Percentiles rank a stretch among this genome's conserved stretches.
These are phyloP conservation scores for Stephanocyclus meneghinianus DNA, from an alignment of 352 stramenopile genomes.

Conservation along the genomic window DNA sequence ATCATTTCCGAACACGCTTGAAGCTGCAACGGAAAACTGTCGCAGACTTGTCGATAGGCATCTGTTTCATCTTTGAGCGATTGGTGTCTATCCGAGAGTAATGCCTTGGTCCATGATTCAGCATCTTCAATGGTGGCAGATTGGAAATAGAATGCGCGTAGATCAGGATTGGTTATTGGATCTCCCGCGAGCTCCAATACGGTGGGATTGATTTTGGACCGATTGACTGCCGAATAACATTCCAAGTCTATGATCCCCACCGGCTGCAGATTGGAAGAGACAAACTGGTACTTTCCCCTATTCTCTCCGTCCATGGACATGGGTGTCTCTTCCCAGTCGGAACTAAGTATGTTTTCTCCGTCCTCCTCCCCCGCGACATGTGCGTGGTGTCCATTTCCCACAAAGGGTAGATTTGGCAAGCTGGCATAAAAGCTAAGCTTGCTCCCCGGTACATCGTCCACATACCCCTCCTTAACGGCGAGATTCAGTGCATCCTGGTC, in stretches of 20 bases:
- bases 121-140: slow-evolving; percentile 64
- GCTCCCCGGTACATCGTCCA: slow-evolving; percentile 15
- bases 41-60: slow-evolving; percentile 83
- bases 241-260: slow-evolving; percentile 86
- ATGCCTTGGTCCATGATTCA: slow-evolving; percentile 78
- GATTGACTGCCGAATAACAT: slow-evolving; percentile 81
- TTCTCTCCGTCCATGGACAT: slow-evolving; percentile 1
- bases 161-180: slow-evolving; percentile 72
- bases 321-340: slow-evolving; percentile 18
- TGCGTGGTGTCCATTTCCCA: background rate
- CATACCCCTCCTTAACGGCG: slow-evolving; percentile 65
- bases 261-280: slow-evolving; percentile 60
- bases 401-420: slow-evolving; percentile 30
- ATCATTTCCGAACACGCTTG: slow-evolving; percentile 69
- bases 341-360: background rate
- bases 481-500: slow-evolving; percentile 72
- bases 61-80: slow-evolving; percentile 82
- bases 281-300: slow-evolving; percentile 42
- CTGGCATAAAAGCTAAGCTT: slow-evolving; percentile 35
- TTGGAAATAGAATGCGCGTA: slow-evolving; percentile 84
- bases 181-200: slow-evolving; percentile 76
- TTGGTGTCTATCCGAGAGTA: slow-evolving; percentile 79
- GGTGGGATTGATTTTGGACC: slow-evolving; percentile 62
- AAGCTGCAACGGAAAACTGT: slow-evolving; percentile 78
- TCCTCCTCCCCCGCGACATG: background rate